Evolutionary conservation across 2,329 filamentous ascomycete genomes (phyloP), one percentile per base, ranked within the genome.

Genomic region (Parascedosporium putredinis): DNA sequence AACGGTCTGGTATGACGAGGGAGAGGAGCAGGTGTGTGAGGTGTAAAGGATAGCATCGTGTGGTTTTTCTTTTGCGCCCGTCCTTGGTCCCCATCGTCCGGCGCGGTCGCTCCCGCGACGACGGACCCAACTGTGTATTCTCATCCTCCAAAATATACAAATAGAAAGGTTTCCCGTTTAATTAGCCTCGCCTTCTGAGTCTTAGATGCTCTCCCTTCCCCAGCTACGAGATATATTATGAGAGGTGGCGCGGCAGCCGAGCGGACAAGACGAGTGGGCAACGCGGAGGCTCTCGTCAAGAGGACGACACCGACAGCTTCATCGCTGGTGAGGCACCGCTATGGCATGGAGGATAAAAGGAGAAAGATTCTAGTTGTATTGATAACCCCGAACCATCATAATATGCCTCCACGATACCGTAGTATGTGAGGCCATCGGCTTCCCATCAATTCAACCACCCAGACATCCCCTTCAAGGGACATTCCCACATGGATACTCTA

Each of bases 111-210:
- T 45, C 22, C 43, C 22, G 27, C 27, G n/a, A 20, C 23, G 27
- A 16, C 22, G n/a, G 43, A 20, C n/a, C 20, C 27, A 31, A 31
- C 43, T 31, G 24, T 45, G 43, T 27, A 45, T 27, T 45, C 27
- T 27, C 43, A 45, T 45, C 43, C n/a, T 45, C 43, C 16, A 42
- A 42, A 5, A 42, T 42, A 42, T 42, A 42, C 38, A 42, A n/a
- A 42, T 42, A 42, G 38, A 42, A 42, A 42, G 38, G 16, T 42
- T 42, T 36, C n/a, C 18, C 14, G 20, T 42, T 42, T 20, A 20
- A 20, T 10, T 4, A 24, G 1, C 2, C n/a, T n/a, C n/a, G n/a
- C n/a, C n/a, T n/a, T n/a, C n/a, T n/a, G n/a, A n/a, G n/a, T n/a
- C n/a, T n/a, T n/a, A n/a, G n/a, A n/a, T n/a, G n/a, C n/a, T n/a